Evolutionary conservation across 2,329 filamentous ascomycete genomes (phyloP).

Genomic region (Arthrinium puccinioides): DNA sequence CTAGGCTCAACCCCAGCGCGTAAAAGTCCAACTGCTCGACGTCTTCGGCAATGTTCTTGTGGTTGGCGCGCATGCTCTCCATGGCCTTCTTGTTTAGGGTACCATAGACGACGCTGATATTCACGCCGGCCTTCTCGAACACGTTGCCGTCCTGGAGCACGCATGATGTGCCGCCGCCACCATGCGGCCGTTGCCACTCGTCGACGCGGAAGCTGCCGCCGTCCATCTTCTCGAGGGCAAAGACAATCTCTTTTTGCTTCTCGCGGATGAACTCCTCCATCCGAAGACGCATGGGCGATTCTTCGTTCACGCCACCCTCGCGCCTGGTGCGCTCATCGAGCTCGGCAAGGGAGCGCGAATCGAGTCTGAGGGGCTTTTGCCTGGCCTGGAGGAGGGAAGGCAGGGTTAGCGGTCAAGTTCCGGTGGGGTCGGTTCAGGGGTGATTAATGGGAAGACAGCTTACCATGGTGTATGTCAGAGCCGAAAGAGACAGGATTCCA

Average conservation of each 20-base stretch:
- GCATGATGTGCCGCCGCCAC: conserved; percentile 89
- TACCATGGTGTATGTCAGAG: conserved; percentile 6
- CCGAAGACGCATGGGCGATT: conserved; percentile 90
- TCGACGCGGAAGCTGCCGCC: conserved; percentile 76
- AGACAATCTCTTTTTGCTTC: conserved; percentile 82
- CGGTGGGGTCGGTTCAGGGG: not conserved
- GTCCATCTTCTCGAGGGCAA: conserved; percentile 75
- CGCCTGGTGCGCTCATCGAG: conserved; percentile 76
- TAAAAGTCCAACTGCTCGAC: conserved; percentile 82
- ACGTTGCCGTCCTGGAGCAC: conserved; percentile 94
- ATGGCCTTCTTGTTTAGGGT: conserved; percentile 82
- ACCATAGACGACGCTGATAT: conserved; percentile 91
- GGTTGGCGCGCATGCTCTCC: conserved; percentile 86
- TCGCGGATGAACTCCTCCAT: conserved; percentile 97
- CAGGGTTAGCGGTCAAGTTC: conserved; percentile 5
- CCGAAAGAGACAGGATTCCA: conserved; percentile 3
- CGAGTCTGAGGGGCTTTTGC: conserved; percentile 39
- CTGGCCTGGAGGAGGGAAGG: conserved; percentile 25
- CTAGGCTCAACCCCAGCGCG: conserved; percentile 85
- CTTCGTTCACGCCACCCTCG: conserved; percentile 63
- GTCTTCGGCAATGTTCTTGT: conserved; percentile 76
- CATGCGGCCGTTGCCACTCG: conserved; percentile 79
- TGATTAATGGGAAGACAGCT: not conserved
- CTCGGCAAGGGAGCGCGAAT: conserved; percentile 70
- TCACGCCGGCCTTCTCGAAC: conserved; percentile 96